Evolutionary conservation across 1,284 basidiomycete genomes (phyloP).

Genomic region (Nidula niveotomentosa): DNA sequence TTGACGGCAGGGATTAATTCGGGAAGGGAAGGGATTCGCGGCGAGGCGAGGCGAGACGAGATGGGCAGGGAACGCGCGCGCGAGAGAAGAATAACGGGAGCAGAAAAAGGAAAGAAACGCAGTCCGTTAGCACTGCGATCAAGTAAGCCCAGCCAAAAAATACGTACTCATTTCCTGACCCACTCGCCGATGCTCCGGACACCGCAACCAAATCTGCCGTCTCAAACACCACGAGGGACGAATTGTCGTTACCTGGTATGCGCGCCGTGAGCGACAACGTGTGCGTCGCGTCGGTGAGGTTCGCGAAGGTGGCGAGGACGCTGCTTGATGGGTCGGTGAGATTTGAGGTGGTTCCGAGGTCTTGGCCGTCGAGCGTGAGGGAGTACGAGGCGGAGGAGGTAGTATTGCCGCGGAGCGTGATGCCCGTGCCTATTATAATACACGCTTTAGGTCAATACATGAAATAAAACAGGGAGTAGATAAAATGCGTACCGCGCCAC

Average conservation of each 20-base stretch:
- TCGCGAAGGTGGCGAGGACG: conserved; percentile 40
- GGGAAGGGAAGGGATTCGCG: no score
- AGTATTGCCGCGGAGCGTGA: conserved; percentile 48
- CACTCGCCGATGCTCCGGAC: no score
- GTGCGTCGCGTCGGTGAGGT: conserved; percentile 43
- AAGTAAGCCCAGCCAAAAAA: no score
- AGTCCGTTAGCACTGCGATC: no score
- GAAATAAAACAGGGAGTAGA: not conserved
- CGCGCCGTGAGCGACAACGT: conserved; percentile 42
- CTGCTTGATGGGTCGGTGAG: conserved; percentile 22
- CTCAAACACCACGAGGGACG: conserved; percentile 49
- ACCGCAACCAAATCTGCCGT: conserved; percentile 40
- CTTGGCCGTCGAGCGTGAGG: conserved; percentile 44
- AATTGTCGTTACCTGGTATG: conserved; percentile 29
- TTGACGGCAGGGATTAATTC: no score
- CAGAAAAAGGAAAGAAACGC: no score
- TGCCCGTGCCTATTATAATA: conserved; percentile 45
- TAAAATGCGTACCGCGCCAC: conserved; percentile 56
- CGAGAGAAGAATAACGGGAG: no score
- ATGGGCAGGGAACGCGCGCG: no score
- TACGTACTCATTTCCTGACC: no score
- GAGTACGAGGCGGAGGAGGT: conserved; percentile 37
- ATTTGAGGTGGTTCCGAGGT: conserved; percentile 8
- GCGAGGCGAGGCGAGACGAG: no score
- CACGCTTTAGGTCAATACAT: not conserved